Conservation (phyloP, 495 filamentous ascomycete species). For the Hypoxylon fuscum region DNA sequence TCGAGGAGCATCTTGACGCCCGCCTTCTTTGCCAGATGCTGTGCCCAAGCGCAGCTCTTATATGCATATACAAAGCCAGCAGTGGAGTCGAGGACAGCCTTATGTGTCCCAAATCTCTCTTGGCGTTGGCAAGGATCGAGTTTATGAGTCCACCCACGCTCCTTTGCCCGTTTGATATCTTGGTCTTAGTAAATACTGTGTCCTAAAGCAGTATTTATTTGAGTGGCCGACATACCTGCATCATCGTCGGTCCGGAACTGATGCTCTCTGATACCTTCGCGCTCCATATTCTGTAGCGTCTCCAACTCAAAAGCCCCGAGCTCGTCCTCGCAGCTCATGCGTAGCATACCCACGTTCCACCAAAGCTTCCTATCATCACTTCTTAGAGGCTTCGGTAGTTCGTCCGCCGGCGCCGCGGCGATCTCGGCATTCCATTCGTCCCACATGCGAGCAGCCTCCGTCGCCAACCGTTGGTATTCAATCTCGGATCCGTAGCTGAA, state of each 20-base stretch:
- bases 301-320: constrained; percentile 46
- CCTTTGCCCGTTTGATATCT: constrained; percentile 41
- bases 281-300: constrained; percentile 47
- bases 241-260: constrained; percentile 46
- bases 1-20: constrained; percentile 51
- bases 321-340: constrained; percentile 40
- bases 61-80: constrained; percentile 54
- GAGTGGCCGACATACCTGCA: constrained; percentile 29
- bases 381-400: constrained; percentile 46
- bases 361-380: constrained; percentile 41
- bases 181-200: not conserved
- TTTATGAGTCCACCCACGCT: constrained; percentile 42
- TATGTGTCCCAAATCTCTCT: constrained; percentile 37
- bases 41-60: constrained; percentile 54
- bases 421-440: constrained; percentile 54
- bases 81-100: constrained; percentile 50
- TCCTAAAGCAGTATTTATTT: not conserved
- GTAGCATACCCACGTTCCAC: constrained; percentile 46
- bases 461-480: constrained; percentile 54
- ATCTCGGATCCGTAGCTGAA: constrained; percentile 51
- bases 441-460: constrained; percentile 52
- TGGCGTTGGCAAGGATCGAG: constrained; percentile 41
- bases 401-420: constrained; percentile 17
- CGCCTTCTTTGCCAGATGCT: constrained; percentile 46
- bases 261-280: constrained; percentile 43